A percentile compares a stretch with the other conserved stretches of the same genome.
Conservation (phyloP, 495 filamentous ascomycete species). For the Podospora pseudoanserina region DNA sequence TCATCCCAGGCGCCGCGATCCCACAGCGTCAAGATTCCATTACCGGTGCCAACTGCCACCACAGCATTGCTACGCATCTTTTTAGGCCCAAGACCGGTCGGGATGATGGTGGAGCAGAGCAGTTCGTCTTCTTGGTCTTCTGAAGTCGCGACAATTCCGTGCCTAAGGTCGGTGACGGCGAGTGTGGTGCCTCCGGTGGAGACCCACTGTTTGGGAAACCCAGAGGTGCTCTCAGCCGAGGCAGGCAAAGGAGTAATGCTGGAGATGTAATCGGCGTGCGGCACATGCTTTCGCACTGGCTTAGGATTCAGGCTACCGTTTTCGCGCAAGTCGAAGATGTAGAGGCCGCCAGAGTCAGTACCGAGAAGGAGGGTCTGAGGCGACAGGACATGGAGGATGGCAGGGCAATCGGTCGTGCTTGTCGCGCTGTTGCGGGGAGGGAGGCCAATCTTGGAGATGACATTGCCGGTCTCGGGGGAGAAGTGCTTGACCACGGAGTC, state of each 20-base stretch:
- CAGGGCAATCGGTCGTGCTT: constrained; percentile 59
- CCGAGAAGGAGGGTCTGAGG: constrained; percentile 86
- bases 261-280: constrained; percentile 90
- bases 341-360: constrained; percentile 82
- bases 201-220: constrained; percentile 88
- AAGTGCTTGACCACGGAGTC: constrained; percentile 90
- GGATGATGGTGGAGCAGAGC: constrained; percentile 70
- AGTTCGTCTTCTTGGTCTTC: constrained; percentile 95
- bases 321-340: constrained; percentile 84
- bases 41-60: constrained; percentile 71
- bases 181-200: constrained; percentile 87
- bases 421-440: constrained; percentile 42
- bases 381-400: constrained; percentile 73
- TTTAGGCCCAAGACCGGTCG: constrained; percentile 56
- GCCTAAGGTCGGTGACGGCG: constrained; percentile 80
- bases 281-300: constrained; percentile 73
- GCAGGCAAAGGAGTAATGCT: constrained; percentile 82
- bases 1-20: constrained; percentile 92
- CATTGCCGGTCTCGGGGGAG: constrained; percentile 70
- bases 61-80: constrained; percentile 67
- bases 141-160: constrained; percentile 75
- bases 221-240: constrained; percentile 70
- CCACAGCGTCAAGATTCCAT: constrained; percentile 85
- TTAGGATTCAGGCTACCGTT: constrained; percentile 56
- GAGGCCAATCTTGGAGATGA: constrained; percentile 71